Evolutionary conservation across 768 basidiomycete genomes (phyloP), one percentile per base, ranked within the genome.

Genomic region (Lactifluus hygrophoroides): DNA sequence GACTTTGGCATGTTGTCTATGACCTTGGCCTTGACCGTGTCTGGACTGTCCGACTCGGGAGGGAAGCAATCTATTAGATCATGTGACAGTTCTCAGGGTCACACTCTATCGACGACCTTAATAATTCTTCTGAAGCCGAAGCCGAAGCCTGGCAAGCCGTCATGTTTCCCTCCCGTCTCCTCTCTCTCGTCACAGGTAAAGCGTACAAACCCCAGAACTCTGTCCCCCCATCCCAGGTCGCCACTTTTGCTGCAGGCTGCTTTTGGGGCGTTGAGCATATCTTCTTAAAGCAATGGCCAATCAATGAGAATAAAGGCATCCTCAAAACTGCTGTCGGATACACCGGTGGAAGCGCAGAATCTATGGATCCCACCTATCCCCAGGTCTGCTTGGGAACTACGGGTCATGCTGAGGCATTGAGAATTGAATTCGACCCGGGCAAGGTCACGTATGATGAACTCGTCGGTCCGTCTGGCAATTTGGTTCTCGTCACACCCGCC

Each of bases 241-340:
- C 80, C 5, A 80, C 72, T 2, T 80, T 80, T 54, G 80, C 81
- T 5, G 74, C 77, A 9, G 87, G 89, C 21, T 90, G 89, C 67
- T 91, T 91, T 71, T 90, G 89, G 90, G 90, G 89, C 17, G 84
- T 86, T 19, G 86, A 92, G 64, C 88, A 91, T 66, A 88, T 90
- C 68, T 91, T 90, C 69, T 66, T 88, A 54, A 88, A 89, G 72
- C 78, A 89, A 64, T 90, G 82, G 72, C 85, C 86, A 0, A 83
- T 84, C 23, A 67, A 79, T 5, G 71, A 86, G 69, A 79, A 81
- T 68, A 89, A 86, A 71, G 88, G 89, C 11, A 85, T 91, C 51
- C 64, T 90, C 45, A 82, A 81, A 66, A 88, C 86, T 1, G 68
- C 79, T 16, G 90, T 93, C 4, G 90, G 90, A 28, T 92, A 88